Percentiles rank a stretch among this genome's conserved stretches.
These are phyloP conservation scores for Falciphora oryzae DNA, from an alignment of 2,329 filamentous ascomycete genomes.

Conservation along the genomic window DNA sequence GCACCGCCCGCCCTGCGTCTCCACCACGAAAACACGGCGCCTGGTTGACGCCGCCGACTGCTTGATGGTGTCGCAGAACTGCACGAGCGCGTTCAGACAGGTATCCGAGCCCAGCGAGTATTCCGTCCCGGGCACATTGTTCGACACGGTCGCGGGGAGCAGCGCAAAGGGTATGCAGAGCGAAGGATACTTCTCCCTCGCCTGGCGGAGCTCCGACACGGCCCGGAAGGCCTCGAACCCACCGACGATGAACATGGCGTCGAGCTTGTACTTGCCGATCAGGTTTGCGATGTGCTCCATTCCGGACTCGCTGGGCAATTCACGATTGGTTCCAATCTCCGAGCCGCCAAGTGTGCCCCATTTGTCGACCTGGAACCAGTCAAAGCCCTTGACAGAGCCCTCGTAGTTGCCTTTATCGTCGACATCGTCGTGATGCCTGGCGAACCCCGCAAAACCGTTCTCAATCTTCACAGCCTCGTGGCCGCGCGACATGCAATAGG, in stretches of 20 bases:
- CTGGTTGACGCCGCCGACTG: constrained; percentile 93
- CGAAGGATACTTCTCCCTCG: constrained; percentile 68
- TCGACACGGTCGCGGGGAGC: constrained; percentile 94
- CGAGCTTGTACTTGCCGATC: constrained; percentile 81
- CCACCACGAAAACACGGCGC: constrained; percentile 92
- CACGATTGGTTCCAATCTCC: constrained; percentile 96
- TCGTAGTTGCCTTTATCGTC: constrained; percentile 46
- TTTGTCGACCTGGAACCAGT: constrained; percentile 89
- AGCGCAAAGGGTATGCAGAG: constrained; percentile 91
- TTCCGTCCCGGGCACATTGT: constrained; percentile 96
- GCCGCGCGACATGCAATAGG: constrained; percentile 87
- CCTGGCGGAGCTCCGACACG: constrained; percentile 79
- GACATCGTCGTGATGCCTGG: constrained; percentile 78
- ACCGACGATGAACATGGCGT: constrained; percentile 86
- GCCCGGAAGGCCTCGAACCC: constrained; percentile 97
- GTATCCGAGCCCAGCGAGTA: constrained; percentile 97
- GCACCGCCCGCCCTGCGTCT: constrained; percentile 91
- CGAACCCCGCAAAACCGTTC: constrained; percentile 93
- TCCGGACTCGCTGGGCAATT: constrained; percentile 78
- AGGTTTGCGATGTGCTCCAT: constrained; percentile 76
- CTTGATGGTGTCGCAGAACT: constrained; percentile 96
- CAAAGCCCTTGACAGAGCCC: constrained; percentile 76
- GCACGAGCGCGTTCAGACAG: constrained; percentile 88
- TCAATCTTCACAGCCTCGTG: constrained; percentile 90
- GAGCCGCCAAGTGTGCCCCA: constrained; percentile 97